Conservation (phyloP, 768 basidiomycete species). For the Tulasnella sp. region DNA sequence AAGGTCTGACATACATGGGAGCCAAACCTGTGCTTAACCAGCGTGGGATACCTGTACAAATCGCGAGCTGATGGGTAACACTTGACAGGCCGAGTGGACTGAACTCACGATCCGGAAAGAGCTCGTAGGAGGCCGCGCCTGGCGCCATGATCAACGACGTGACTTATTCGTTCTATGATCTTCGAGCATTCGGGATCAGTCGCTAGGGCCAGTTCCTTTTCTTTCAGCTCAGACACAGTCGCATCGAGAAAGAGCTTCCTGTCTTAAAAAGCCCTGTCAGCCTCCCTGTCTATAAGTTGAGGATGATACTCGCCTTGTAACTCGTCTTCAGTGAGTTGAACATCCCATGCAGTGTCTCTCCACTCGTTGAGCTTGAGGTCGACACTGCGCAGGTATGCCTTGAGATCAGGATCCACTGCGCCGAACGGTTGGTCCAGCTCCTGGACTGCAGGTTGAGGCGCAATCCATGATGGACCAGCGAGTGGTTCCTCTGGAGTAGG, state of each 20-base stretch:
- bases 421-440: constrained; percentile 68
- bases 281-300: not conserved
- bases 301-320: constrained; percentile 47
- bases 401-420: constrained; percentile 81
- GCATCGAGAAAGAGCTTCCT: constrained; percentile 73
- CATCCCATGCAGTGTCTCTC: constrained; percentile 55
- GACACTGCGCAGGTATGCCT: constrained; percentile 88
- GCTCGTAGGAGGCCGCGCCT: constrained; percentile 85
- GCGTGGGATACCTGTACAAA: constrained; percentile 51
- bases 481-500: constrained; percentile 29
- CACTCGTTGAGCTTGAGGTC: constrained; percentile 84
- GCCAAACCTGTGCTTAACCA: constrained; percentile 80
- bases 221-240: constrained; percentile 76
- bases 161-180: constrained; percentile 80
- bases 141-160: constrained; percentile 97
- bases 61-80: not conserved
- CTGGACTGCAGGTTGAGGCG: constrained; percentile 32
- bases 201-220: constrained; percentile 83
- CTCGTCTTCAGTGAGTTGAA: constrained; percentile 40
- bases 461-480: constrained; percentile 67
- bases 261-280: constrained; percentile 44
- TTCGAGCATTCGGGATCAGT: constrained; percentile 93
- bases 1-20: constrained; percentile 95
- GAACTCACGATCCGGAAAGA: constrained; percentile 78
- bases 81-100: constrained; percentile 23